Evolutionary conservation across 1,139 yeast genomes (phyloP), one percentile per base, ranked within the genome.

Genomic region (Pichia sp.): DNA sequence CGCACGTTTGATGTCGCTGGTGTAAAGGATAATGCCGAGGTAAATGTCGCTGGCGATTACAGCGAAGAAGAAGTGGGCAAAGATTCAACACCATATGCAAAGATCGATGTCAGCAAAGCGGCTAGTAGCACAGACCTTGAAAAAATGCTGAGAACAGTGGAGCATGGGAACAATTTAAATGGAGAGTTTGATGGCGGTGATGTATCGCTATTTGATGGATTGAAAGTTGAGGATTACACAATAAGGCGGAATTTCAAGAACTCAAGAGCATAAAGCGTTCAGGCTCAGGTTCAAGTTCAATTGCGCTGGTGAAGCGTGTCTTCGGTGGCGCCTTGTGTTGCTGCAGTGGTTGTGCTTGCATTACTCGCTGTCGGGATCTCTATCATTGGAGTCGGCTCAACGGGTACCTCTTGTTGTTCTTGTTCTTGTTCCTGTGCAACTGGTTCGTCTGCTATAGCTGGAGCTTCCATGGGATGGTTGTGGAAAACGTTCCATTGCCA

Each of bases 401-500:
- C n/a, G n/a, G n/a, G n/a, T n/a, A n/a, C n/a, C n/a, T n/a, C n/a
- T n/a, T n/a, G n/a, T n/a, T n/a, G n/a, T n/a, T n/a, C n/a, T n/a
- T n/a, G 3, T 11, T 8, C 24, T 12, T 10, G n/a, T n/a, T n/a
- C n/a, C n/a, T n/a, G n/a, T n/a, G n/a, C n/a, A n/a, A n/a, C n/a
- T n/a, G n/a, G n/a, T n/a, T n/a, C n/a, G n/a, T n/a, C n/a, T n/a
- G n/a, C n/a, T n/a, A n/a, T n/a, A n/a, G n/a, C n/a, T n/a, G n/a
- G n/a, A n/a, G n/a, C n/a, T n/a, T n/a, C n/a, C n/a, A n/a, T n/a
- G n/a, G n/a, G n/a, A n/a, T n/a, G n/a, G n/a, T n/a, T n/a, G n/a
- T n/a, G n/a, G n/a, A n/a, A n/a, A n/a, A n/a, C 5, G 5, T 41
- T 42, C 54, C 55, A 52, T 27, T 53, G 40, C 60, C 60, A 56